Base-by-base conservation (phyloP, 192 early-diverging fungal species). In the Lobosporangium transversale region DNA sequence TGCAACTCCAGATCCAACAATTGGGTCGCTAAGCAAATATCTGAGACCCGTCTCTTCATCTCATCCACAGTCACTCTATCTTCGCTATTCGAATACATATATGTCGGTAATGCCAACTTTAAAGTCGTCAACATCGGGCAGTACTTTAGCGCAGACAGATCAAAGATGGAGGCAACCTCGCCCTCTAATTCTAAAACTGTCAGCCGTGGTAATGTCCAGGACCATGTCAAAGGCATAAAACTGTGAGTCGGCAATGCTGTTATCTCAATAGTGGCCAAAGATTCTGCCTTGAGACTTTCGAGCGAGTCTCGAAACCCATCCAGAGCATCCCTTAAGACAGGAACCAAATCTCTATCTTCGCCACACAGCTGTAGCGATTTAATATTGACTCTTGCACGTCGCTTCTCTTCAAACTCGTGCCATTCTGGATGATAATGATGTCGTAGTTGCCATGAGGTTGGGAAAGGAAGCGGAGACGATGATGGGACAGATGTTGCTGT, bases 261-360 rank as follows among this genome's bases (percentile, higher is more conserved):
- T n/a, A 48, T 57, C 68, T 56, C 49, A 12, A 53, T 31, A n/a
- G n/a, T n/a, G 18, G 70, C 63, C 30, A 61, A 35, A 0, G 70
- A 75, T 24, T 66, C 49, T 7, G 44, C 73, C 24, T 67, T 67
- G 36, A 76, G 44, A 18, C 14, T 31, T 36, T 67, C 64, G 24
- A 76, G 51, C 23, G 73, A 56, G 18, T 76, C 65, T 17, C 65
- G 73, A 45, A 76, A 76, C 35, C 62, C 73, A 37, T 76, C 65
- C 3, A 43, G 18, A 1, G 73, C 73, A 32, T 67, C 59, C 11
- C 43, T 33, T 8, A 76, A 45, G 2, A 48, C 73, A 20, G 73
- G 73, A 42, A 76, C 57, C 45, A 76, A 30, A 43, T 27, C 42
- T 9, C 29, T 32, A 23, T 76, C 63, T 36, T 76, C 73, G 15